A percentile compares a stretch with the other conserved stretches of the same genome.
phyloP scores from a whole-genome alignment of 108 stramenopile species.

The Nannochloropsis granulata region DNA sequence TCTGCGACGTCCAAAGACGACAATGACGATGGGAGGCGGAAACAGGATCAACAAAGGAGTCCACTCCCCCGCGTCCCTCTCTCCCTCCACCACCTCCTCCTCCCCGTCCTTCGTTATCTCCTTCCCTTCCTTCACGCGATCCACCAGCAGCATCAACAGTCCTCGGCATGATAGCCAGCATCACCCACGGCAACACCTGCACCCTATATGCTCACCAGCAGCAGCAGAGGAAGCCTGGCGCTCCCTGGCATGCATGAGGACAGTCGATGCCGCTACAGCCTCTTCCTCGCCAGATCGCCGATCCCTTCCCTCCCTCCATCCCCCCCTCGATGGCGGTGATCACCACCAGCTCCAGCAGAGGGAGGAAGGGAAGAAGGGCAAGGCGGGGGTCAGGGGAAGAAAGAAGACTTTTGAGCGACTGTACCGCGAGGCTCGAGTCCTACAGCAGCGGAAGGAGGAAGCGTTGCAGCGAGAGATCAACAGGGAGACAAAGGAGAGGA shows the following conservation, averaged over 20 bases:
- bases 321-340: not conserved
- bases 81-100: not conserved
- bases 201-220: no score
- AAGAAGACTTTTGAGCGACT: not conserved
- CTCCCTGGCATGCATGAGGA: no score
- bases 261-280: not conserved
- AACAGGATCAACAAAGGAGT: not conserved
- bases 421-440: not conserved
- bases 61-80: not conserved
- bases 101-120: not conserved
- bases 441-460: not conserved
- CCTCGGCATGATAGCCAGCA: no score
- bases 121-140: not conserved
- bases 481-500: not conserved
- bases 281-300: not conserved
- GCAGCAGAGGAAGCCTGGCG: no score
- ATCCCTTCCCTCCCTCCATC: not conserved
- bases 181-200: no score
- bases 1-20: not conserved
- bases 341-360: not conserved
- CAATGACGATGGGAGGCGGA: no score
- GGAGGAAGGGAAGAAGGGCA: not conserved
- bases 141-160: no score
- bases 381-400: not conserved
- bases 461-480: not conserved